phyloP scores from a whole-genome alignment of 2,329 filamentous ascomycete species.

The Fusarium miscanthi region DNA sequence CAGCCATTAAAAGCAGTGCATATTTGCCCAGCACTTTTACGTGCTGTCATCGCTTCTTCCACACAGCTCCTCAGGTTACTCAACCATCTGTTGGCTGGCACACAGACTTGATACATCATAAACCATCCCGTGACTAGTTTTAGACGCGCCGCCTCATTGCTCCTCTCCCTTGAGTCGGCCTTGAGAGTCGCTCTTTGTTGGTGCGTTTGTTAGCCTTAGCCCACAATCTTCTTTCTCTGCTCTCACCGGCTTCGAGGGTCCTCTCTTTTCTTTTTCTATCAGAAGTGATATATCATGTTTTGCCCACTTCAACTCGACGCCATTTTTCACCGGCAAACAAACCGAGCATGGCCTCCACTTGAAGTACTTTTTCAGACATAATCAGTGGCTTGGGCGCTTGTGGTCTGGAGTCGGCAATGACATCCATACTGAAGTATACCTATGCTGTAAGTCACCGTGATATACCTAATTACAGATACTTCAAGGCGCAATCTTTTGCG shows the following conservation, averaged over 20 bases:
- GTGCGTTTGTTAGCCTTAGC: not conserved
- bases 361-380: conserved; percentile 10
- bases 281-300: conserved; percentile 34
- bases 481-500: not conserved
- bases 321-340: conserved; percentile 19
- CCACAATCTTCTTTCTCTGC: not conserved
- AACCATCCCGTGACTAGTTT: conserved; percentile 21
- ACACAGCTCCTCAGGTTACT: not conserved
- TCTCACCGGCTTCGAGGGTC: conserved; percentile 20
- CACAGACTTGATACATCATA: conserved; percentile 38
- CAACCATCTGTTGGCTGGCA: not conserved
- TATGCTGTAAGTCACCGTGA: not conserved
- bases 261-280: conserved; percentile 4
- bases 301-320: not conserved
- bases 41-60: not conserved
- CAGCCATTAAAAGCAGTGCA: not conserved
- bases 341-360: conserved; percentile 5
- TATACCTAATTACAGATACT: not conserved
- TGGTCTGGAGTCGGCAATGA: not conserved
- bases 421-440: not conserved
- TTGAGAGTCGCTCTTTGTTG: not conserved
- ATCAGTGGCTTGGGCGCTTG: not conserved
- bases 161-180: conserved; percentile 7
- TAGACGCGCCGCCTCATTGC: conserved; percentile 13
- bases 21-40: not conserved